A percentile compares a stretch with the other conserved stretches of the same genome.
phyloP scores from a whole-genome alignment of 495 filamentous ascomycete species.

The Entonaema liquescens region DNA sequence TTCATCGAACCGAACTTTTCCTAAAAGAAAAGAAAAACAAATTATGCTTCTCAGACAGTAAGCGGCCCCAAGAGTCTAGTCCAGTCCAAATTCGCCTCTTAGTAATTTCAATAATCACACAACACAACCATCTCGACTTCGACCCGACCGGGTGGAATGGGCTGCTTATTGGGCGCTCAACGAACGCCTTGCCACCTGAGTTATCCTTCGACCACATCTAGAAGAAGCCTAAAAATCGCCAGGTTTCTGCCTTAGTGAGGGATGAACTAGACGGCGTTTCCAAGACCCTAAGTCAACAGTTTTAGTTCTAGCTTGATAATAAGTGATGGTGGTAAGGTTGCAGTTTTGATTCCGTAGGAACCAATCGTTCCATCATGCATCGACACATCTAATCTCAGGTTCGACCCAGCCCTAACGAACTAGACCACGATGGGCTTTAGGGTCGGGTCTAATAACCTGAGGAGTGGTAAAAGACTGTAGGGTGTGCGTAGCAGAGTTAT shows the following conservation, averaged over 20 bases:
- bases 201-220: conserved; percentile 4
- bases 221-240: neutral
- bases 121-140: conserved; percentile 4
- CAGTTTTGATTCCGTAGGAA: conserved; percentile 21
- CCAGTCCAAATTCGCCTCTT: conserved; percentile 2
- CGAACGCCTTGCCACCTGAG: conserved; percentile 12
- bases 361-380: conserved; percentile 29
- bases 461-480: conserved; percentile 19
- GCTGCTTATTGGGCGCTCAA: conserved; percentile 7
- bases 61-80: conserved; percentile 19
- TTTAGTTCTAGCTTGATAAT: conserved; percentile 17
- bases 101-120: conserved; percentile 8
- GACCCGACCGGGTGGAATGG: conserved; percentile 8
- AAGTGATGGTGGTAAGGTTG: neutral
- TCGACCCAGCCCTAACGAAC: conserved; percentile 32
- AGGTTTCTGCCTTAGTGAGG: neutral
- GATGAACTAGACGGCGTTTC: neutral
- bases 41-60: conserved; percentile 3
- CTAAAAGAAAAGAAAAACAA: no score
- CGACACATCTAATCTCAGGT: conserved; percentile 17
- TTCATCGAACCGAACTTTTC: neutral
- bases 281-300: neutral
- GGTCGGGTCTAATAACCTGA: conserved; percentile 16
- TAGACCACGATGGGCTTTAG: conserved; percentile 30
- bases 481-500: conserved; percentile 11